Evolutionary conservation across 768 basidiomycete genomes (phyloP), one percentile per base, ranked within the genome.

Genomic region (Pleurotus cornucopiae): DNA sequence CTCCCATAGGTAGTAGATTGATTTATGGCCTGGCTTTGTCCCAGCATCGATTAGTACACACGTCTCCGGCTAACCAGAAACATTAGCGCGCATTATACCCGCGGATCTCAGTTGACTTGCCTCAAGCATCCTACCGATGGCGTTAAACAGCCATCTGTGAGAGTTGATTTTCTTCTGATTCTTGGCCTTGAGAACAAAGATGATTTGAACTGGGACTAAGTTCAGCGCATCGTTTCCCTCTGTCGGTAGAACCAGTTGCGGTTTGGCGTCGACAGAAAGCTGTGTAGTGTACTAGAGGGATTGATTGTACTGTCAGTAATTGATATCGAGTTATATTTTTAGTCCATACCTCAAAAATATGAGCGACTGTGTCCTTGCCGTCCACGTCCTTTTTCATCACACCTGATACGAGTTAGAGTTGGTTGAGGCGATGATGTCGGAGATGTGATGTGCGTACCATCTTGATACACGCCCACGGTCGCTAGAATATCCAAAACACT

Each of bases 101-200:
- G 5, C 30, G 30, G 30, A 34, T 11, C 30, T 34, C 30, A 3
- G 30, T 34, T 12, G 13, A 62, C 75, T 41, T 58, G 86, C 90
- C 62, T 90, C 80, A 45, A 95, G 70, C 62, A 87, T 86, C 64
- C 76, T 82, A 2, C 91, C 93, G 49, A 97, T 89, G 21, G 91
- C 94, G 61, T 97, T 94, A 78, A 97, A 94, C 30, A 96, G 75
- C 94, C 94, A 96, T 41, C 94, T 84, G 70, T 95, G 94, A 51
- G 90, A 91, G 65, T 93, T 94, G 71, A 93, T 94, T 76, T 95
- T 95, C 78, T 94, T 94, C 68, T 90, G 85, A 73, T 96, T 95
- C 76, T 94, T 89, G 7, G 91, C 91, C 71, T 95, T 96, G 63
- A 95, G 73, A 56, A 93, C 85, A 47, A 95, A 80, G 56, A 95